These are phyloP conservation scores for Grosmannia clavigera DNA, from an alignment of 2,329 filamentous ascomycete species.

Conservation along the genomic window DNA sequence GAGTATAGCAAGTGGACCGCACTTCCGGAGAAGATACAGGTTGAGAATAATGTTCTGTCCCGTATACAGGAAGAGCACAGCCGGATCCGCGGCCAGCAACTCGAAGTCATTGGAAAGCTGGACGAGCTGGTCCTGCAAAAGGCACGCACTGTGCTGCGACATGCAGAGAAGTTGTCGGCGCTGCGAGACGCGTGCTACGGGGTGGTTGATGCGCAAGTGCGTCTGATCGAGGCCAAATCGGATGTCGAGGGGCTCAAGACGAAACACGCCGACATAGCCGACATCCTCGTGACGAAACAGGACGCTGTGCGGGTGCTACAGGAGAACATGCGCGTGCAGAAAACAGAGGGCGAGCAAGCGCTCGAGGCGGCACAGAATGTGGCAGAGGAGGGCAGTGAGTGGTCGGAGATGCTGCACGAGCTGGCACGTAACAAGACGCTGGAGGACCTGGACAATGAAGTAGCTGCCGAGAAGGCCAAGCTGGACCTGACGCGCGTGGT, in stretches of 20 bases:
- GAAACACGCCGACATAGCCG: conserved; percentile 49
- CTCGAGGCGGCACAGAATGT: conserved; percentile 26
- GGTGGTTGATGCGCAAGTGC: conserved; percentile 57
- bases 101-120: conserved; percentile 23
- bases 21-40: conserved; percentile 54
- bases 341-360: not conserved
- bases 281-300: conserved; percentile 34
- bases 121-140: conserved; percentile 45
- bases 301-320: conserved; percentile 25
- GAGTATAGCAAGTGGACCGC: conserved; percentile 51
- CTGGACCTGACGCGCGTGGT: conserved; percentile 71
- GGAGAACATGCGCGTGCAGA: conserved; percentile 14
- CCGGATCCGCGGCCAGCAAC: conserved; percentile 19
- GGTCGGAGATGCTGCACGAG: conserved; percentile 27
- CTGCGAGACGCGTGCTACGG: conserved; percentile 51
- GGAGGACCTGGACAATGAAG: conserved; percentile 58
- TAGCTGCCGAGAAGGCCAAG: conserved; percentile 60
- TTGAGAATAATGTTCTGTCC: conserved; percentile 23
- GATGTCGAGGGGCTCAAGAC: conserved; percentile 59
- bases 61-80: conserved; percentile 19
- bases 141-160: conserved; percentile 37
- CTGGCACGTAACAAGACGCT: conserved; percentile 37
- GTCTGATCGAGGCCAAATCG: conserved; percentile 68
- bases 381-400: conserved; percentile 25
- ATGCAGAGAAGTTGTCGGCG: conserved; percentile 46